phyloP scores from a whole-genome alignment of 306 rosid genomes.

The Acacia crassicarpa region DNA sequence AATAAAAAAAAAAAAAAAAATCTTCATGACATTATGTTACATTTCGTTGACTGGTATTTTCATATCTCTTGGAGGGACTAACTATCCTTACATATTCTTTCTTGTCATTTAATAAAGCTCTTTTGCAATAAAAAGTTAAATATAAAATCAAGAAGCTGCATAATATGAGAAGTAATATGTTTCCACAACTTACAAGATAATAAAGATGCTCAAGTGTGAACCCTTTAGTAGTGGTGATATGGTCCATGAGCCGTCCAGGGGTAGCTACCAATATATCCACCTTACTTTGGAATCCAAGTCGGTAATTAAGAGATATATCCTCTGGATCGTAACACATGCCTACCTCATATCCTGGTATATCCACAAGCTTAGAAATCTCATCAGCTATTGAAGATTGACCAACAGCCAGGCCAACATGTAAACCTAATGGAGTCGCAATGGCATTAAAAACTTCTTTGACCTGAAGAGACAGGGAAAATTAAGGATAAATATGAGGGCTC shows the following conservation, averaged over 20 bases:
- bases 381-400: conserved; percentile 83
- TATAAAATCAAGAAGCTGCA: conserved; percentile 6
- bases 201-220: conserved; percentile 89
- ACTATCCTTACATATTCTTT: background rate
- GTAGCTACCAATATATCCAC: conserved; percentile 94
- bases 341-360: conserved; percentile 53
- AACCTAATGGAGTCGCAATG: conserved; percentile 73
- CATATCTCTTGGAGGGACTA: background rate
- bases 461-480: conserved; percentile 24
- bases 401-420: conserved; percentile 83
- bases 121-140: background rate
- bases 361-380: conserved; percentile 66
- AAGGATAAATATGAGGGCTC: background rate
- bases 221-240: conserved; percentile 69
- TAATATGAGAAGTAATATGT: background rate
- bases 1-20: background rate
- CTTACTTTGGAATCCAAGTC: conserved; percentile 52
- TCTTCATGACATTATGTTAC: background rate
- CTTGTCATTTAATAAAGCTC: background rate
- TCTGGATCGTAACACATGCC: conserved; percentile 65
- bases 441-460: conserved; percentile 69
- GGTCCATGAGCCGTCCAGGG: conserved; percentile 93
- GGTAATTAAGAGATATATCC: conserved; percentile 34
- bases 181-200: conserved; percentile 73
- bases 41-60: background rate